Evolutionary conservation across 306 rosid genomes (phyloP).

Genomic region (Sindora glabra): DNA sequence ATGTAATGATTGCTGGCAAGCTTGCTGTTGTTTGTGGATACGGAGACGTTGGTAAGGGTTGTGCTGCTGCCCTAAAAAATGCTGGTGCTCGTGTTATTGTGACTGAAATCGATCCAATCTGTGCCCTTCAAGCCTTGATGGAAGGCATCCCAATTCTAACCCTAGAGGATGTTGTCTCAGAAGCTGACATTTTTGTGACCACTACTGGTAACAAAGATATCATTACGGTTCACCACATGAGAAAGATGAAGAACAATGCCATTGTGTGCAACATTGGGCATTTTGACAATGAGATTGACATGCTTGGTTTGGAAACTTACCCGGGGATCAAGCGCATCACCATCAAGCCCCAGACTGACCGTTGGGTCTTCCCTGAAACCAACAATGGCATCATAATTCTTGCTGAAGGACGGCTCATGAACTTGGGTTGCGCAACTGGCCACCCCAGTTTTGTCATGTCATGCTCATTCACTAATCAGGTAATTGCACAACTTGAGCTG

Average conservation of each 20-base stretch:
- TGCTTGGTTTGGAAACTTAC: slow-evolving; percentile 38
- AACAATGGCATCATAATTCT: slow-evolving; percentile 35
- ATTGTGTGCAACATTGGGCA: slow-evolving; percentile 61
- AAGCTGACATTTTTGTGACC: slow-evolving; percentile 55
- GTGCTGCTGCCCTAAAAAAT: slow-evolving; percentile 59
- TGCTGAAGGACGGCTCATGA: slow-evolving; percentile 59
- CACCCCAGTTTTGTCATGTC: slow-evolving; percentile 73
- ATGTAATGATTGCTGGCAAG: slow-evolving; percentile 65
- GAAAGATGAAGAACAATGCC: slow-evolving; percentile 65
- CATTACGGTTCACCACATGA: slow-evolving; percentile 49
- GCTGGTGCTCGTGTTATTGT: slow-evolving; percentile 56
- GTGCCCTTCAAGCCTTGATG: slow-evolving; percentile 63
- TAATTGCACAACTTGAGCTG: slow-evolving; percentile 58
- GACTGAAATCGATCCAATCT: slow-evolving; percentile 57
- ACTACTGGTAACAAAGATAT: slow-evolving; percentile 71
- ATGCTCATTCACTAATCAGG: slow-evolving; percentile 65
- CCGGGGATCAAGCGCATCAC: too few relatives aligned
- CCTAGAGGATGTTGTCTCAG: slow-evolving; percentile 30
- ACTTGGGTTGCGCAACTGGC: slow-evolving; percentile 67
- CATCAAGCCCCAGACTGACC: slow-evolving; percentile 69
- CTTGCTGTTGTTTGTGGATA: slow-evolving; percentile 52
- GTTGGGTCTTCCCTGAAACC: slow-evolving; percentile 60
- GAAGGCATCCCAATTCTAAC: slow-evolving; percentile 48
- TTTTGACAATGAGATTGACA: slow-evolving; percentile 64
- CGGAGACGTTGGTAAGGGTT: slow-evolving; percentile 68